Conservation (phyloP, 2,329 filamentous ascomycete genomes). For the Thermoascus crustaceus region DNA sequence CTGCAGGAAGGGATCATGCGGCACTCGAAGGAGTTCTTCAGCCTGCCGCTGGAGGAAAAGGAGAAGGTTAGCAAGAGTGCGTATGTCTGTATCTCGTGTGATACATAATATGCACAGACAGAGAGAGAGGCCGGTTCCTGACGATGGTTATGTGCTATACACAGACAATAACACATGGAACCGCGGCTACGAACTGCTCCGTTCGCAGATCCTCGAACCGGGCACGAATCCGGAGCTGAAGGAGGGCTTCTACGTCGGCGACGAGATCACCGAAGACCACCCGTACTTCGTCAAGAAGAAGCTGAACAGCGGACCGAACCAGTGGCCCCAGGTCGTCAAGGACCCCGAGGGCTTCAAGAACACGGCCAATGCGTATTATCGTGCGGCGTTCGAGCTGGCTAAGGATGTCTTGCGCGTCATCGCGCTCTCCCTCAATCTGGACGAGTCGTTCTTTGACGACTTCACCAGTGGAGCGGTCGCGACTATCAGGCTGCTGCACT, state of each 20-base stretch:
- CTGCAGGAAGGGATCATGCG: conserved; percentile 32
- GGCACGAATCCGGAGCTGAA: conserved; percentile 38
- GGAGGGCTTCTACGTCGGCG: conserved; percentile 37
- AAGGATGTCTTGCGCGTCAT: conserved; percentile 35
- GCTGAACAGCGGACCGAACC: conserved; percentile 34
- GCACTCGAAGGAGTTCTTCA: conserved; percentile 35
- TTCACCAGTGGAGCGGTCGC: conserved; percentile 31
- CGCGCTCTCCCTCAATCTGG: conserved; percentile 33
- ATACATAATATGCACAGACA: no score
- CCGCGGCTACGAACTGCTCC: conserved; percentile 37
- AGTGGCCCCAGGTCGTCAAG: conserved; percentile 25
- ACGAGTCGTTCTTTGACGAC: conserved; percentile 29
- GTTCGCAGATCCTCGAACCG: conserved; percentile 36
- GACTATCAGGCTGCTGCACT: conserved; percentile 37
- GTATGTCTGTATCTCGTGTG: no score
- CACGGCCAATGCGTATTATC: conserved; percentile 35
- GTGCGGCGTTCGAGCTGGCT: conserved; percentile 30
- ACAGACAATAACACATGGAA: conserved; percentile 33
- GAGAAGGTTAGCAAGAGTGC: conserved; percentile 27
- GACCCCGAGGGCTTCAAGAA: conserved; percentile 25
- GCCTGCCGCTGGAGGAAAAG: conserved; percentile 35
- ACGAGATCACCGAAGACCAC: conserved; percentile 32
- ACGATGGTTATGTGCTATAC: not conserved
- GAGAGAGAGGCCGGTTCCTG: not conserved
- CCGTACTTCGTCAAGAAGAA: conserved; percentile 31